Conservation (phyloP, 108 stramenopile genomes). For the Phaeodactylum tricornutum region DNA sequence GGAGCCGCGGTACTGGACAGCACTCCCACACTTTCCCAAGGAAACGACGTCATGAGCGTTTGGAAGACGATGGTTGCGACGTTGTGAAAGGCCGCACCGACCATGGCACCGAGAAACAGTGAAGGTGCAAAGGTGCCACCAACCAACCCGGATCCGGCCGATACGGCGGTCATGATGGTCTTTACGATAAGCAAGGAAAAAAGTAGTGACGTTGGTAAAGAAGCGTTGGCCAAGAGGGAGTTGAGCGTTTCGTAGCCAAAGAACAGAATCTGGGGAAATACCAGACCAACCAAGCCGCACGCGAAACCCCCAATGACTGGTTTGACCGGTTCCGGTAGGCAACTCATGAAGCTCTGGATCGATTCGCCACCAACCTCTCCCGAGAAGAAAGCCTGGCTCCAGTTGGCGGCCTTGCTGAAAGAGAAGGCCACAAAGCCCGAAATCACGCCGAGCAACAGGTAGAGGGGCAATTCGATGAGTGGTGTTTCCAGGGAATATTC, state of each 20-base stretch:
- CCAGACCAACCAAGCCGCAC: conserved; percentile 64
- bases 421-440: conserved; percentile 57
- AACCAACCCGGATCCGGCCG: conserved; percentile 79
- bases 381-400: conserved; percentile 41
- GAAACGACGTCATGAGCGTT: background rate
- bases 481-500: conserved; percentile 57
- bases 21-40: background rate
- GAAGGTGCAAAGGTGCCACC: conserved; percentile 93
- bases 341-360: conserved; percentile 25
- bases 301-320: conserved; percentile 68
- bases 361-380: conserved; percentile 41
- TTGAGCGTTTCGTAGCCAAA: conserved; percentile 92
- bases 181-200: conserved; percentile 52
- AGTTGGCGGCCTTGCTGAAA: conserved; percentile 52
- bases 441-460: conserved; percentile 67
- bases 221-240: conserved; percentile 54
- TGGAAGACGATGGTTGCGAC: conserved; percentile 7
- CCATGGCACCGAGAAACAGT: conserved; percentile 81
- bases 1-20: background rate
- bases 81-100: conserved; percentile 72
- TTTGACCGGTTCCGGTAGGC: conserved; percentile 34
- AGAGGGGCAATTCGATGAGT: conserved; percentile 76
- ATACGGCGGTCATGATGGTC: conserved; percentile 66
- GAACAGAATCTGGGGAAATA: conserved; percentile 82
- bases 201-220: conserved; percentile 30